Percentiles rank a stretch among this genome's conserved stretches.
phyloP scores from a whole-genome alignment of 495 filamentous ascomycete species.

The Lindgomyces ingoldianus region DNA sequence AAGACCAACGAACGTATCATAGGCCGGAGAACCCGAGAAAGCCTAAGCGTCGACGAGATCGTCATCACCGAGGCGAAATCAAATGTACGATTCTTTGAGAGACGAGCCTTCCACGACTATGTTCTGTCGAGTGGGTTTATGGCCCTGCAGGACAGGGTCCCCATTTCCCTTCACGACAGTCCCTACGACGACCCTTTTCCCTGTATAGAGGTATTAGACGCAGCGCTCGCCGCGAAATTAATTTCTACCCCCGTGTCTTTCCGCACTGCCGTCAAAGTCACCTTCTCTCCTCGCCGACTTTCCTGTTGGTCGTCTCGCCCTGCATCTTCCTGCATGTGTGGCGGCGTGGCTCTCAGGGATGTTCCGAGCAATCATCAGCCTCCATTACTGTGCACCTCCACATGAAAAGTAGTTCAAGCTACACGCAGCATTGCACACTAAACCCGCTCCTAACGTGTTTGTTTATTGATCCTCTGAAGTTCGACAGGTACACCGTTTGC shows the following conservation, averaged over 20 bases:
- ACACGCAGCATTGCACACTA: not conserved
- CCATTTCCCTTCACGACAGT: conserved; percentile 7
- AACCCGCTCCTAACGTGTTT: not conserved
- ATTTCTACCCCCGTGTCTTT: conserved; percentile 1
- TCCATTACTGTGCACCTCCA: not conserved
- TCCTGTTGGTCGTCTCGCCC: not conserved
- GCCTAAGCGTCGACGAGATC: not conserved
- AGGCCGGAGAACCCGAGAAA: not conserved
- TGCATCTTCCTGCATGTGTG: not conserved
- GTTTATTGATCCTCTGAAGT: not conserved
- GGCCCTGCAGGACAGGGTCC: conserved; percentile 22
- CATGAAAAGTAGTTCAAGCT: not conserved
- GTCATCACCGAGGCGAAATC: not conserved
- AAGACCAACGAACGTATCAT: conserved; percentile 49
- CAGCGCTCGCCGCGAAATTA: conserved; percentile 30
- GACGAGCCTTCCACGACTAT: not conserved
- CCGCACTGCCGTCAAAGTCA: too few species aligned
- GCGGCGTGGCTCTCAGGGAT: not conserved
- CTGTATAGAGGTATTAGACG: conserved; percentile 28
- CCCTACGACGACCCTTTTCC: not conserved
- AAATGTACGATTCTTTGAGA: conserved; percentile 32
- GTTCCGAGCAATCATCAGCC: not conserved
- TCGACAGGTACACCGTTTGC: not conserved
- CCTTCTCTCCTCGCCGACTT: not conserved
- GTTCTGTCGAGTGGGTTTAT: not conserved